phyloP scores from a whole-genome alignment of 2,329 filamentous ascomycete genomes.

The Colletotrichum sp. region DNA sequence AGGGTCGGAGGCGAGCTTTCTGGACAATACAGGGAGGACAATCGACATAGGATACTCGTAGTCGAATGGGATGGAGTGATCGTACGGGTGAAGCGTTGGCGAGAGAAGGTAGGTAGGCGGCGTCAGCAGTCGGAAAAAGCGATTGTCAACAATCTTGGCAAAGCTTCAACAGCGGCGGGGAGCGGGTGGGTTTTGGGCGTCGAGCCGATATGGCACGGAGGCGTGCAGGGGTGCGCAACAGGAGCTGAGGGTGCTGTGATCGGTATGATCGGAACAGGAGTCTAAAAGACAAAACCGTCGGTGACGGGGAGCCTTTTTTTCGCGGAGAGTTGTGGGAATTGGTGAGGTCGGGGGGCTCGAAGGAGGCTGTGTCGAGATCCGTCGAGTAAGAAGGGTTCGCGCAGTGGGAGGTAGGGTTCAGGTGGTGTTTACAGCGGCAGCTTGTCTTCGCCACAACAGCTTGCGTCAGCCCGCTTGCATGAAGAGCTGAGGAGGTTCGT shows the following conservation, averaged over 20 bases:
- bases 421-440: neutral
- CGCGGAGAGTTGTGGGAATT: neutral
- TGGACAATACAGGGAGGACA: neutral
- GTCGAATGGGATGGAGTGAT: neutral
- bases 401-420: neutral
- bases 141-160: constrained; percentile 20
- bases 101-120: neutral
- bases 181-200: neutral
- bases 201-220: neutral
- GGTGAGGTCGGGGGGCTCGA: neutral
- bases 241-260: neutral
- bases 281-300: neutral
- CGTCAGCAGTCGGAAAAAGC: neutral
- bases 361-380: constrained; percentile 9
- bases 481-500: neutral
- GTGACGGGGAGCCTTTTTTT: neutral
- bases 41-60: neutral
- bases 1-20: neutral
- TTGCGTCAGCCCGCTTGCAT: constrained; percentile 14
- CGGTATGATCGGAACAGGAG: neutral
- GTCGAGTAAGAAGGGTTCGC: neutral
- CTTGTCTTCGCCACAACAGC: constrained; percentile 15
- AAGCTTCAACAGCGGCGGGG: neutral
- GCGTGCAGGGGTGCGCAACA: neutral
- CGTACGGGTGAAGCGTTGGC: neutral